Base-by-base conservation (phyloP, 768 basidiomycete species). In the Lactifluus rugatus region DNA sequence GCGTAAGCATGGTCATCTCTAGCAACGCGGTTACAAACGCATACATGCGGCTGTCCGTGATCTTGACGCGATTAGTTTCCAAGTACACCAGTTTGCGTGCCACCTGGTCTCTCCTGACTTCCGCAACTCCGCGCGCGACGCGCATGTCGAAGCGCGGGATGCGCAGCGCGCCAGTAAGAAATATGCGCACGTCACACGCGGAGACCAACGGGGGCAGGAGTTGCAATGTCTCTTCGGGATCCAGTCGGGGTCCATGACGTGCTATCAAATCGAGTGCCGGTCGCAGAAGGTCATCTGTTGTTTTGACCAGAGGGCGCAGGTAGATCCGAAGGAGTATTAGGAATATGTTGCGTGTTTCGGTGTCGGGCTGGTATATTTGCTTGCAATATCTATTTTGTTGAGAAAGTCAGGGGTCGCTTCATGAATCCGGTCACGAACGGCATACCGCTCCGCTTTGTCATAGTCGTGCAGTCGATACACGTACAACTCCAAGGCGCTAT, bases 401-500 rank as follows among this genome's bases (percentile, higher is more conserved):
- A 34, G 56, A 37, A n/a, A 23, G 54, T 47, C 1, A 23, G 10
- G 25, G 26, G 48, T 28, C n/a, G 25, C n/a, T 10, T 8, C n/a
- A 19, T 13, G n/a, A 26, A 48, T 19, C 14, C 11, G 28, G 13
- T 10, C 31, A 8, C 28, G 19, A 9, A 36, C 26, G 19, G 69
- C 85, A 62, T 65, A 94, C 91, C 88, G 83, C 74, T 98, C 96
- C 0, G 96, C 96, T 61, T 92, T 92, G 26, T 72, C 60, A 68
- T 86, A 92, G 66, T 94, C 87, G 39, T 84, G 79, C 32, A 98
- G 75, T 36, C 84, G 82, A 67, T 97, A 87, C 6, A 94, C 93
- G 68, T 98, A 99, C 14, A 95, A 79, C 67, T 94, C 91, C n/a
- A 98, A 79, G 0, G 95, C 93, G 60, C 86, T 90, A 61, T 96